Base-by-base conservation (phyloP, 2,329 filamentous ascomycete genomes). In the Podosphaera fusca region DNA sequence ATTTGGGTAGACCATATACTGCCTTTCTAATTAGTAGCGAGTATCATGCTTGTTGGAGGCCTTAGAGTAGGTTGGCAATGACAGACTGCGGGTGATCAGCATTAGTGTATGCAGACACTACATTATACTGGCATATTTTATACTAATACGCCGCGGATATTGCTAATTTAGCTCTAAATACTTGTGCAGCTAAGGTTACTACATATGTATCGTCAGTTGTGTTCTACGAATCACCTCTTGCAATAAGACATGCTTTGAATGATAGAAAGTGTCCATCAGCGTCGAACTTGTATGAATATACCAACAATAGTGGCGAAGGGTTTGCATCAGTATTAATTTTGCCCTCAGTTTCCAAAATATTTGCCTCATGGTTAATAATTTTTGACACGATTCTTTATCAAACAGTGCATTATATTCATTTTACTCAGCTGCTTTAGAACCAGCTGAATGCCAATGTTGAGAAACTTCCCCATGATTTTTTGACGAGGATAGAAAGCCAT, bases 231-330 rank as follows among this genome's bases (percentile, higher is more conserved):
- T 64, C 60, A 42, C 63, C 60, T 30, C 60, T 46, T 31, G 64
- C 62, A 31, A 61, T 62, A n/a, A 64, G 53, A 12, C 62, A 14
- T 30, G 63, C 62, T 49, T 64, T 64, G 29, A 42, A 55, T 38
- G 61, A 63, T 9, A 52, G n/a, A 2, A 66, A 59, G 38, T 60
- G 60, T 12, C 62, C 62, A 51, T 66, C 47, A 10, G 54, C 57
- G 42, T 66, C 59, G 21, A 65, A 60, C 54, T 67, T 67, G 54
- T 65, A 65, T 5, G 42, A 60, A 51, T 62, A 67, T 2, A 66
- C 62, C 64, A 49, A 68, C 38, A 57, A 51, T 1, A 51, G 30
- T 31, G 45, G 45, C n/a, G 52, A 29, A 38, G 55, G 2, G 31
- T 49, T 46, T 35, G 8, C 2, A 35, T 56, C 42, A 2, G 9